phyloP scores from a whole-genome alignment of 768 basidiomycete species.

The Macrolepiota dolichaula region DNA sequence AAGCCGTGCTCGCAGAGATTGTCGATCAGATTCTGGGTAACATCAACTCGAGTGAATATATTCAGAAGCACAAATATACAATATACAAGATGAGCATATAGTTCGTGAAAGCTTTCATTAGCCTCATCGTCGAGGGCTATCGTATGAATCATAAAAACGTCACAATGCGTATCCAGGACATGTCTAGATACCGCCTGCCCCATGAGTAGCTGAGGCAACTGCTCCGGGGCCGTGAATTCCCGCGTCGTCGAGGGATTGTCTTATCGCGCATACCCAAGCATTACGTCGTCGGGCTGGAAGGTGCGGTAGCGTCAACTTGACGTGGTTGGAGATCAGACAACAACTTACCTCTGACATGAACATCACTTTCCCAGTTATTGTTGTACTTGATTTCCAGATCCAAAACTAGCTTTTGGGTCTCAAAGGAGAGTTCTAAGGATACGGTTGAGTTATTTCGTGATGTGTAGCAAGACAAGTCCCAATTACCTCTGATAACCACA shows the following conservation, averaged over 20 bases:
- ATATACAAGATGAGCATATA: background rate
- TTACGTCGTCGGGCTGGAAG: background rate
- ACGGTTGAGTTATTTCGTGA: background rate
- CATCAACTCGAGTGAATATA: too few relatives aligned
- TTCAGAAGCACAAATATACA: background rate
- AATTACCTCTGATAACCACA: conserved; percentile 1
- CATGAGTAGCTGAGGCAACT: background rate
- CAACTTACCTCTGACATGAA: background rate
- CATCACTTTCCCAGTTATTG: conserved; percentile 2
- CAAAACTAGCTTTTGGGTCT: background rate
- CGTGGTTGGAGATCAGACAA: background rate
- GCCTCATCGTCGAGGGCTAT: background rate
- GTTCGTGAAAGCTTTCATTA: background rate
- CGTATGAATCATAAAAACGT: background rate
- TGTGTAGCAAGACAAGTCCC: too few relatives aligned
- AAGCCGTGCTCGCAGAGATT: too few relatives aligned
- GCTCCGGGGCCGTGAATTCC: background rate
- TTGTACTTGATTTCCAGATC: conserved; percentile 7
- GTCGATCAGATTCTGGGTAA: too few relatives aligned
- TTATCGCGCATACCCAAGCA: background rate
- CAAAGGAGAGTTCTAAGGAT: background rate
- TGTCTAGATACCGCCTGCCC: background rate
- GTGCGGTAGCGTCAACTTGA: background rate
- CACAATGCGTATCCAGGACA: background rate
- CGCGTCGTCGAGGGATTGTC: background rate